Base-by-base conservation (phyloP, 2,329 filamentous ascomycete genomes). In the Chaetomium sp. region DNA sequence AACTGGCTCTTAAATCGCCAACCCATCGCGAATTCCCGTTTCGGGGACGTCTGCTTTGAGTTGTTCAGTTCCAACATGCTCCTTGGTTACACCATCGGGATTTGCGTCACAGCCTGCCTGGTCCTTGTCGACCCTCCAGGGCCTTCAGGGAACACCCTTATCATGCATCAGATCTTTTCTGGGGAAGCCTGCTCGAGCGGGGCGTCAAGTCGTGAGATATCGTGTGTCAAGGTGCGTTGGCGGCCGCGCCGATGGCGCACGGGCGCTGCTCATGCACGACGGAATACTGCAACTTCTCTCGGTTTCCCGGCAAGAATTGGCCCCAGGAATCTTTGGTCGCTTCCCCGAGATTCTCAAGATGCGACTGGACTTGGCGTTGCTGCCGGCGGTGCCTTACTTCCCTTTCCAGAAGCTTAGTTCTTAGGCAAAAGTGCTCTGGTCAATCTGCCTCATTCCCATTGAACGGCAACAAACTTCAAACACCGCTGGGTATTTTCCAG, bases 391-490 rank as follows among this genome's bases (percentile, higher is more conserved):
- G 25, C 13, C 23, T 29, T 19, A 13, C 12, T 33, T 47, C 25
- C 6, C 55, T 54, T 19, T 16, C 47, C 12, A 23, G 23, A 21
- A 31, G 33, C 23, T 25, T 25, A 31, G 16, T 27, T 25, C 58
- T 58, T 38, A 57, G 67, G 67, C 62, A 65, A 60, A 60, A 65
- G 62, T 54, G 54, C 35, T 51, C 38, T 47, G 60, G 57, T 23
- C 57, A 19, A 25, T 25, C 23, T 25, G 13, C 31, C 33, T 42
- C 33, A 21, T 51, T 42, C 47, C 61, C 21, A 31, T 60, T 61
- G 59, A 62, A 9, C 13, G 16, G 45, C 49, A 64, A 51, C 60
- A 68, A 65, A 65, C 63, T 58, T 70, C 66, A 68, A 67, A 70
- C 68, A 29, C 13, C 29, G 16, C 12, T 60, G 54, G 50, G 45